Evolutionary conservation across 306 rosid genomes (phyloP).

Genomic region (Trifolium fragiferum): DNA sequence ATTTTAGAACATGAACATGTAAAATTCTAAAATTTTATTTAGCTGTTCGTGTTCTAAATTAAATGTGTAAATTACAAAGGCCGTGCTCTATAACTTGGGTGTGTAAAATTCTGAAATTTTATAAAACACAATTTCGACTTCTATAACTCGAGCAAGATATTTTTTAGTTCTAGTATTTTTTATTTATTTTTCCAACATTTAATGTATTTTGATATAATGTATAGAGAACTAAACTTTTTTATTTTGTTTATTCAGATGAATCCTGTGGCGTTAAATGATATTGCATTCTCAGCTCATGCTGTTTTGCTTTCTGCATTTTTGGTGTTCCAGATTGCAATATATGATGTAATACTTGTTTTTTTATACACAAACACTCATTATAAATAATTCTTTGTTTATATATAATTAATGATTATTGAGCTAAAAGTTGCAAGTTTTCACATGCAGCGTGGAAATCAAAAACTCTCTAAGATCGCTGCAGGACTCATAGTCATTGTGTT

Average conservation of each 20-base stretch:
- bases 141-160: too few relatives aligned
- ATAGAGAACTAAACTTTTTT: background rate
- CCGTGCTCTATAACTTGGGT: too few relatives aligned
- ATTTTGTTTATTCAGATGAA: constrained; percentile 61
- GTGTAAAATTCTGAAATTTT: too few relatives aligned
- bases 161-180: too few relatives aligned
- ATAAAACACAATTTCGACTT: too few relatives aligned
- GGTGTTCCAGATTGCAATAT: constrained; percentile 67
- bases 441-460: constrained; percentile 74
- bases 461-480: constrained; percentile 54
- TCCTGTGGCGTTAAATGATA: constrained; percentile 87
- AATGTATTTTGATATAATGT: background rate
- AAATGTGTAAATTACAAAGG: too few relatives aligned
- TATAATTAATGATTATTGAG: background rate
- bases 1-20: too few relatives aligned
- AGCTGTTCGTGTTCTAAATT: too few relatives aligned
- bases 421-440: constrained; percentile 6
- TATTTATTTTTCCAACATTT: too few relatives aligned
- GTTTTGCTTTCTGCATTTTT: constrained; percentile 59
- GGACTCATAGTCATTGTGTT: constrained; percentile 50
- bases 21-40: too few relatives aligned
- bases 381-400: background rate
- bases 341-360: constrained; percentile 50
- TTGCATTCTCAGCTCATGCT: constrained; percentile 77
- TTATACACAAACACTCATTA: background rate